These are phyloP conservation scores for Ganoderma boninense DNA, from an alignment of 1,284 basidiomycete species.

Conservation along the genomic window DNA sequence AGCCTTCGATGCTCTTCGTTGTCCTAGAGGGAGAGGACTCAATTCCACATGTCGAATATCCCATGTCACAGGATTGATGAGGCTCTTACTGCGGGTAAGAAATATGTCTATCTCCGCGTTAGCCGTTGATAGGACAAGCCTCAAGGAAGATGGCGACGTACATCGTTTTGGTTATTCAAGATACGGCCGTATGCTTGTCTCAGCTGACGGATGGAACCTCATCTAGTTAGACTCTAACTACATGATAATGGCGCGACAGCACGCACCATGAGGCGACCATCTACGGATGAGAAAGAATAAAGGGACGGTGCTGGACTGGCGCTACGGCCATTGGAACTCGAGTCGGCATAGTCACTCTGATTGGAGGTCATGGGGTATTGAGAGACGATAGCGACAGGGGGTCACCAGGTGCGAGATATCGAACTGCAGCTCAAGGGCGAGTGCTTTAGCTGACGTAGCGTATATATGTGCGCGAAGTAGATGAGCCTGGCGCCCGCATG, in stretches of 20 bases:
- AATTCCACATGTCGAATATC: constrained; percentile 3
- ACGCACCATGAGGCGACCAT: constrained; percentile 41
- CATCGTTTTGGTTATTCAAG: constrained; percentile 46
- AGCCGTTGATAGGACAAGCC: constrained; percentile 7
- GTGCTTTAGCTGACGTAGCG: constrained; percentile 17
- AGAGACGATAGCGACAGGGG: constrained; percentile 6
- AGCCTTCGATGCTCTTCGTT: constrained; percentile 45
- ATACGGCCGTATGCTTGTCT: constrained; percentile 43
- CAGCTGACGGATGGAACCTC: constrained; percentile 31
- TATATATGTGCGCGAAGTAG: constrained; percentile 24
- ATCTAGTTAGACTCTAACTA: neutral
- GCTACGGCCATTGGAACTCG: constrained; percentile 30
- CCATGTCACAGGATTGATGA: constrained; percentile 3
- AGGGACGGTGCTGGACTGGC: constrained; percentile 44
- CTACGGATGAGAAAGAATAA: constrained; percentile 46
- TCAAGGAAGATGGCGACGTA: constrained; percentile 20
- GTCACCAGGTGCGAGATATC: constrained; percentile 22
- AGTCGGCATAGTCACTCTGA: constrained; percentile 22
- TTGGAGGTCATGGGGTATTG: constrained; percentile 22
- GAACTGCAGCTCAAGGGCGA: constrained; percentile 19
- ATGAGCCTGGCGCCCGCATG: constrained; percentile 23
- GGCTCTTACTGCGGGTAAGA: constrained; percentile 40
- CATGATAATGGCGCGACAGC: neutral
- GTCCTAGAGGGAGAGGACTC: constrained; percentile 35
- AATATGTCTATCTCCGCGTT: constrained; percentile 37